phyloP scores from a whole-genome alignment of 176 grass and related monocot genomes.

The Themeda triandra region DNA sequence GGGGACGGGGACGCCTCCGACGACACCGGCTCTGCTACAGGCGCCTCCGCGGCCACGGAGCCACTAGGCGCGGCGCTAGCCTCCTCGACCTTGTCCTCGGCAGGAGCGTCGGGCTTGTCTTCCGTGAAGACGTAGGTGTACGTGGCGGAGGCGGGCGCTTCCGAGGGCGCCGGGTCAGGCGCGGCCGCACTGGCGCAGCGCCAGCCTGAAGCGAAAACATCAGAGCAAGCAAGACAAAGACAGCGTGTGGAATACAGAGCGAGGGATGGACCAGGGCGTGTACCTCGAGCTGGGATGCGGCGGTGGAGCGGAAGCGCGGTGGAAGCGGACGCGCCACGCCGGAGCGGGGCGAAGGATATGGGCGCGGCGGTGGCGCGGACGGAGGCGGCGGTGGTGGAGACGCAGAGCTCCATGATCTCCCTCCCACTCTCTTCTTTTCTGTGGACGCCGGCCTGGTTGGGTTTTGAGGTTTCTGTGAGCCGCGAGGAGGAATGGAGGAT shows the following conservation, averaged over 20 bases:
- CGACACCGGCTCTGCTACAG: neutral
- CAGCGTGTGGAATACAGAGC: neutral
- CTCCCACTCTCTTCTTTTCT: neutral
- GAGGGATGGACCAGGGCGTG: neutral
- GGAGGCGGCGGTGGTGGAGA: slow-evolving; percentile 29
- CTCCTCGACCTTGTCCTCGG: neutral
- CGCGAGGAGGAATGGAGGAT: slow-evolving; percentile 39
- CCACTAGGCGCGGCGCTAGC: neutral
- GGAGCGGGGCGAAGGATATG: slow-evolving; percentile 3
- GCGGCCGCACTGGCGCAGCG: slow-evolving; percentile 16
- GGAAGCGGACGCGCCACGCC: neutral
- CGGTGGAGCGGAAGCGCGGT: neutral
- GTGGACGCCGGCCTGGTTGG: slow-evolving; percentile 15
- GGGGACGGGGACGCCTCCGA: neutral
- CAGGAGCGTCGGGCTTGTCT: slow-evolving; percentile 41
- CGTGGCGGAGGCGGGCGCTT: slow-evolving; percentile 22
- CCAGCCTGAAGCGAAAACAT: slow-evolving; percentile 15
- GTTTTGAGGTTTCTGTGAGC: slow-evolving; percentile 35
- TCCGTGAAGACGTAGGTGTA: slow-evolving; percentile 35
- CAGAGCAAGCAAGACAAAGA: neutral
- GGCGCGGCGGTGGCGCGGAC: slow-evolving; percentile 27
- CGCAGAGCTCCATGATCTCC: slow-evolving; percentile 38
- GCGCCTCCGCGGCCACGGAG: slow-evolving; percentile 18
- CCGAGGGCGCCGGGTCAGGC: slow-evolving; percentile 34
- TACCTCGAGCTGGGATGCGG: slow-evolving; percentile 16